These are phyloP conservation scores for Debaryomyces nepalensis DNA, from an alignment of 1,139 yeast species.

Conservation along the genomic window DNA sequence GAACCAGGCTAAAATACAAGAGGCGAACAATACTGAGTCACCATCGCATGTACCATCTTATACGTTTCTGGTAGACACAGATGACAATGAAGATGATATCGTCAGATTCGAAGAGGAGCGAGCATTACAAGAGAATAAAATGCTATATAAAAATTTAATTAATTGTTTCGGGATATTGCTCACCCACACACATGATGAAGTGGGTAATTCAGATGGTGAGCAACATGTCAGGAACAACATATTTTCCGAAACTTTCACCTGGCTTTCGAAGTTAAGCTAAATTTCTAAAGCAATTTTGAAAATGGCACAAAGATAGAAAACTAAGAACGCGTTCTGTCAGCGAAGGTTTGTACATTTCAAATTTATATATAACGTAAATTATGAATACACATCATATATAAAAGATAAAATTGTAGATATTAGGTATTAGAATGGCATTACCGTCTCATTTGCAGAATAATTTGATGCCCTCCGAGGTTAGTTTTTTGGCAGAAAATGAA, in stretches of 20 bases:
- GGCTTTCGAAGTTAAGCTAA: slow-evolving; percentile 20
- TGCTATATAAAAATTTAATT: slow-evolving; percentile 19
- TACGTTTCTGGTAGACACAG: slow-evolving; percentile 1
- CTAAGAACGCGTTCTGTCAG: slow-evolving; percentile 7
- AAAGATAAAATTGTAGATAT: not conserved
- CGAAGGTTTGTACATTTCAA: not conserved
- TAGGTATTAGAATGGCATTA: slow-evolving; percentile 57
- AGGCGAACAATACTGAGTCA: not conserved
- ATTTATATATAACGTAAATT: not conserved
- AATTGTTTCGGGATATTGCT: slow-evolving; percentile 31
- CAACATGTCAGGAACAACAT: slow-evolving; percentile 23
- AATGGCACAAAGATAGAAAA: slow-evolving; percentile 9
- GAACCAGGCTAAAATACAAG: not conserved
- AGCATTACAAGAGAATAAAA: slow-evolving; percentile 13
- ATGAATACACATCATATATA: not conserved
- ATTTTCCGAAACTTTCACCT: slow-evolving; percentile 25
- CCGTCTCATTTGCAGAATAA: slow-evolving; percentile 61
- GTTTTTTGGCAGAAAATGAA: slow-evolving; percentile 85
- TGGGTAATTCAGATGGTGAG: slow-evolving; percentile 27
- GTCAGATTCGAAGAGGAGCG: slow-evolving; percentile 15
- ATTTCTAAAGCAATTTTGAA: slow-evolving; percentile 1
- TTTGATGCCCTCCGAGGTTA: slow-evolving; percentile 77
- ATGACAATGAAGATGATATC: not conserved
- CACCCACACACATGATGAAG: slow-evolving; percentile 23
- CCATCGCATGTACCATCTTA: slow-evolving; percentile 1